Conservation (phyloP, 2,329 filamentous ascomycete species). For the Neoscytalidium dimidiatum region DNA sequence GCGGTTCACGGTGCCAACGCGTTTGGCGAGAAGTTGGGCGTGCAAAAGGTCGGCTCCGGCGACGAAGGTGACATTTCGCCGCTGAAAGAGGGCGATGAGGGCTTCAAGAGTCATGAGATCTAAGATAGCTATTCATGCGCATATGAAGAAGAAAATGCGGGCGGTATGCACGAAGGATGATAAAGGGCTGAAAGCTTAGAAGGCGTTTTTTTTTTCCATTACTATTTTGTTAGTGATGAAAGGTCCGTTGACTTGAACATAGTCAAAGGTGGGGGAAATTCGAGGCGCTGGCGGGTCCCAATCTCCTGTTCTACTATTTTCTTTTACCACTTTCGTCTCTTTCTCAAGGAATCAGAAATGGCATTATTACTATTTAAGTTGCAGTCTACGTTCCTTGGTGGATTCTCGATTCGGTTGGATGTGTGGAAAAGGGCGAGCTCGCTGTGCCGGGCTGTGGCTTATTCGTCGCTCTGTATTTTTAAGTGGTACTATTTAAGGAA, state of each 20-base stretch:
- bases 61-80: conserved; percentile 28
- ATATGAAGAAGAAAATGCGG: background rate
- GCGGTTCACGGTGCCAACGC: conserved; percentile 15
- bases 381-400: background rate
- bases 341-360: background rate
- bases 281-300: conserved; percentile 13
- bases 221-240: background rate
- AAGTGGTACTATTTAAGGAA: too few relatives aligned
- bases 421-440: background rate
- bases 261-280: background rate
- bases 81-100: conserved; percentile 34
- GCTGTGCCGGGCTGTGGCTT: background rate
- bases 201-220: conserved; percentile 9
- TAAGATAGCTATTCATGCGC: conserved; percentile 20
- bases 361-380: background rate
- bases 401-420: background rate
- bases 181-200: conserved; percentile 12
- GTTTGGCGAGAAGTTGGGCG: conserved; percentile 21
- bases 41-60: conserved; percentile 16
- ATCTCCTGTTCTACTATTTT: background rate
- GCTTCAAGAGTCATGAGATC: conserved; percentile 37
- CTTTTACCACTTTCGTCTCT: too few relatives aligned
- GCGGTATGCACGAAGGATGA: conserved; percentile 9
- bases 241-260: background rate
- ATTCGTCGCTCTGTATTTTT: background rate